These are phyloP conservation scores for Oemleria cerasiformis DNA, from an alignment of 306 rosid species.

Conservation along the genomic window DNA sequence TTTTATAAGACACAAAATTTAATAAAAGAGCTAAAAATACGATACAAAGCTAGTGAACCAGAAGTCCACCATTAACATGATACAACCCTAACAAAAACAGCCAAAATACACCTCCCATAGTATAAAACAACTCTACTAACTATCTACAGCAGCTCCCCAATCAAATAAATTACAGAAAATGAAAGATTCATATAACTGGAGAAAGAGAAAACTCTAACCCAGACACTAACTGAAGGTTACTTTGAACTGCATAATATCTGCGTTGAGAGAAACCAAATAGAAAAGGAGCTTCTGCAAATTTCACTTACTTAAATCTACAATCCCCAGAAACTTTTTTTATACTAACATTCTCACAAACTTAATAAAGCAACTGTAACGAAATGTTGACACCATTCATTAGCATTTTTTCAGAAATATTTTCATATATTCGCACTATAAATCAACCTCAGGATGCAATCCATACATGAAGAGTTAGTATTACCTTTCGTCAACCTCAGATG, in stretches of 20 bases:
- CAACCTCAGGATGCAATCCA: neutral
- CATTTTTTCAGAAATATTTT: neutral
- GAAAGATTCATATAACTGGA: too few species aligned
- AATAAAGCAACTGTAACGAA: neutral
- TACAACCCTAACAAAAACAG: too few species aligned
- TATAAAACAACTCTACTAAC: too few species aligned
- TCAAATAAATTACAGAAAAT: too few species aligned
- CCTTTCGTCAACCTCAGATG: constrained; percentile 57
- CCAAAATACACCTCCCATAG: too few species aligned
- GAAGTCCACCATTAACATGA: too few species aligned
- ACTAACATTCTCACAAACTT: neutral
- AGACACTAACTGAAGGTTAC: neutral
- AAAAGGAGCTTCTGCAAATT: neutral
- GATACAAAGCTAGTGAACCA: too few species aligned
- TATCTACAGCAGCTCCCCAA: too few species aligned
- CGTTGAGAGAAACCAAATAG: neutral
- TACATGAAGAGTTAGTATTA: constrained; percentile 28
- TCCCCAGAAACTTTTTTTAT: too few species aligned
- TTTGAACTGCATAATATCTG: constrained; percentile 17
- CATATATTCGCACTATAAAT: neutral
- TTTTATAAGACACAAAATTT: too few species aligned
- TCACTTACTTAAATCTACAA: neutral
- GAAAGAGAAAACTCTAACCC: neutral
- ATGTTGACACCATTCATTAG: neutral
- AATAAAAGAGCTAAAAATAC: too few species aligned